phyloP scores from a whole-genome alignment of 1,284 basidiomycete genomes.

The Trichosporon ovoides region DNA sequence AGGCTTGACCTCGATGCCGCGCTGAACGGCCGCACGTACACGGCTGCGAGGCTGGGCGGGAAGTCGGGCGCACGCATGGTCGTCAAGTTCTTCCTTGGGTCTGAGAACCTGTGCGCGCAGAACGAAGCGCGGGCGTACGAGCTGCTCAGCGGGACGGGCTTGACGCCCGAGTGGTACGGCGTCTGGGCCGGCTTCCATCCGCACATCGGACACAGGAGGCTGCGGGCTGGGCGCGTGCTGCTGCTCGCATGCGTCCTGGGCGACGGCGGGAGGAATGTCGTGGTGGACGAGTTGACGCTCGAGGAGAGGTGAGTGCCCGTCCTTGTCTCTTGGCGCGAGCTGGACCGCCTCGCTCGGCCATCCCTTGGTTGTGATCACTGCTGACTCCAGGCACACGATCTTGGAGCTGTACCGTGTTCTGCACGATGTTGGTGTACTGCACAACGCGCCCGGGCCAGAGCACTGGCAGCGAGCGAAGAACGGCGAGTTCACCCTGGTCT shows the following conservation, averaged over 20 bases:
- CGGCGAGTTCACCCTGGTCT: neutral
- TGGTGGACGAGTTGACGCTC: neutral
- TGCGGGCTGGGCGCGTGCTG: neutral
- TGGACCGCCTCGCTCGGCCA: too few species aligned
- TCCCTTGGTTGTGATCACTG: neutral
- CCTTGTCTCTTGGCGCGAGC: too few species aligned
- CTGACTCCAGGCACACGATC: neutral
- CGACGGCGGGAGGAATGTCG: neutral
- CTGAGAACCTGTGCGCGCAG: neutral
- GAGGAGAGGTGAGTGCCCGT: neutral
- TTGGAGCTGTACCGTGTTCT: neutral
- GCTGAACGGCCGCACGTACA: neutral
- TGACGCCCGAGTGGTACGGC: neutral
- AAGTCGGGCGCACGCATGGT: neutral
- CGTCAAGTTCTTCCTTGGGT: neutral
- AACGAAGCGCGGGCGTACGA: neutral
- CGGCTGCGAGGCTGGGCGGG: neutral
- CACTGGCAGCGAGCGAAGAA: neutral
- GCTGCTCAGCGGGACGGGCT: neutral
- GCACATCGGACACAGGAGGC: neutral
- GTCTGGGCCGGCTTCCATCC: neutral
- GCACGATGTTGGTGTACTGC: neutral
- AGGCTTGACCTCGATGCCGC: neutral
- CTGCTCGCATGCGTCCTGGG: neutral
- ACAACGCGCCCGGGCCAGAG: neutral